Base-by-base conservation (phyloP, 139 green algal genomes). In the Desmodesmus armatus region DNA sequence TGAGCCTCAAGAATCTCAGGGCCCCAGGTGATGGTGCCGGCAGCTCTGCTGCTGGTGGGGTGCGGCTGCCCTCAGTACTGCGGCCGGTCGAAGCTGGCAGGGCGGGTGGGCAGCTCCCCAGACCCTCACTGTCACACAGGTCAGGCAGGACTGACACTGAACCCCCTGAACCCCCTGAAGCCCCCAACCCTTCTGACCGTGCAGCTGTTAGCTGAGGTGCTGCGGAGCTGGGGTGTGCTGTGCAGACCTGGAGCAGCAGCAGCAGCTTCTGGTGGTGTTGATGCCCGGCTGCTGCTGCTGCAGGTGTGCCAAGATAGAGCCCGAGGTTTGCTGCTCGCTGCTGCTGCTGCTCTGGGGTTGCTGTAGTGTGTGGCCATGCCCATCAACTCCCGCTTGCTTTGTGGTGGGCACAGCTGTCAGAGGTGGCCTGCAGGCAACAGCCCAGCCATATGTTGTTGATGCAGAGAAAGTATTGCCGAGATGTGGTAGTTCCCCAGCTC, bases 321-420 rank as follows among this genome's bases (percentile, higher is more conserved):
- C 21, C 7, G 15, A 69, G 60, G 60, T n/a, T 29, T 33, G 15
- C 15, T 23, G n/a, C 66, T 47, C 9, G 66, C 66, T 75, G 66
- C 66, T 75, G 33, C 66, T 75, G 33, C 29, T 71, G 62, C 62
- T 25, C 43, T n/a, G 29, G 9, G 31, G 33, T 44, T 75, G 66
- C 33, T 75, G 66, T 29, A n/a, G 29, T 35, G 51, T 35, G 19
- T 33, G 27, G 25, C 75, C 17, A 88, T 89, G 3, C 93, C 93
- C 6, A 86, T n/a, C 33, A 87, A 67, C 83, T 96, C 93, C 3
- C 67, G 37, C 79, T 89, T 91, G 47, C 70, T 93, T 72, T 93
- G 90, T 9, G 90, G 92, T 1, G 87, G 43, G 58, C 35, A 73
- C 93, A 96, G 65, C 84, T 90, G 83, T 88, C 72, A 86, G 81